A percentile compares a stretch with the other conserved stretches of the same genome.
phyloP scores from a whole-genome alignment of 164 flowering plant genomes.

The Litsea cubeba region DNA sequence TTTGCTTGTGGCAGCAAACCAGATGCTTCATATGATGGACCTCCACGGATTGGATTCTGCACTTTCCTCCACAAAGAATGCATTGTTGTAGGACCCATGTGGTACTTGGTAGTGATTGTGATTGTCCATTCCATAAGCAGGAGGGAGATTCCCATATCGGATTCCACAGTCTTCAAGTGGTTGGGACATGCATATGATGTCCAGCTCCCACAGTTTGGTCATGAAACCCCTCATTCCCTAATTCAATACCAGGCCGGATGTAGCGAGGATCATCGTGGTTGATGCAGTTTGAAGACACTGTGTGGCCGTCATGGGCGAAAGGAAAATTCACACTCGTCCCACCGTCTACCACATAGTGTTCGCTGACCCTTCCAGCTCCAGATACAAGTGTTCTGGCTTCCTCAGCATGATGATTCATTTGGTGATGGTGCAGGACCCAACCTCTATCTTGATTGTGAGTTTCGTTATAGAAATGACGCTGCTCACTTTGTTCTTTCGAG shows the following conservation, averaged over 20 bases:
- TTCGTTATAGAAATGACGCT: constrained; percentile 37
- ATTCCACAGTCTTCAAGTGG: constrained; percentile 49
- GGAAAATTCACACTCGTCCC: constrained; percentile 34
- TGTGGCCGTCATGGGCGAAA: constrained; percentile 46
- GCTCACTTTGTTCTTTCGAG: constrained; percentile 46
- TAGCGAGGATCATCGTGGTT: constrained; percentile 48
- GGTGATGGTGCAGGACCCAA: constrained; percentile 54
- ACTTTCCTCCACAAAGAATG: constrained; percentile 56
- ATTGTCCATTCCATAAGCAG: constrained; percentile 52
- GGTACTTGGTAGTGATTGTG: constrained; percentile 37
- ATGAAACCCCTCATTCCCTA: constrained; percentile 50
- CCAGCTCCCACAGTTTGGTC: constrained; percentile 39
- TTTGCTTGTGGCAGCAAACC: constrained; percentile 38
- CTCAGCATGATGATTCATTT: constrained; percentile 45
- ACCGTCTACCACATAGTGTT: constrained; percentile 52
- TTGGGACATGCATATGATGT: constrained; percentile 37
- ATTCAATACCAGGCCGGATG: constrained; percentile 44
- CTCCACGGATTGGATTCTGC: constrained; percentile 45
- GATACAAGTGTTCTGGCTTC: constrained; percentile 48
- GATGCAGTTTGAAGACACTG: constrained; percentile 31
- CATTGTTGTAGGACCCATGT: constrained; percentile 46
- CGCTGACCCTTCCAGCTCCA: constrained; percentile 53
- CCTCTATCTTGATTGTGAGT: constrained; percentile 59
- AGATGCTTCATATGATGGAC: constrained; percentile 56
- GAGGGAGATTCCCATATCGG: constrained; percentile 49